Conservation (phyloP, 2,329 filamentous ascomycete species). For the Trichoderma semiorbis region DNA sequence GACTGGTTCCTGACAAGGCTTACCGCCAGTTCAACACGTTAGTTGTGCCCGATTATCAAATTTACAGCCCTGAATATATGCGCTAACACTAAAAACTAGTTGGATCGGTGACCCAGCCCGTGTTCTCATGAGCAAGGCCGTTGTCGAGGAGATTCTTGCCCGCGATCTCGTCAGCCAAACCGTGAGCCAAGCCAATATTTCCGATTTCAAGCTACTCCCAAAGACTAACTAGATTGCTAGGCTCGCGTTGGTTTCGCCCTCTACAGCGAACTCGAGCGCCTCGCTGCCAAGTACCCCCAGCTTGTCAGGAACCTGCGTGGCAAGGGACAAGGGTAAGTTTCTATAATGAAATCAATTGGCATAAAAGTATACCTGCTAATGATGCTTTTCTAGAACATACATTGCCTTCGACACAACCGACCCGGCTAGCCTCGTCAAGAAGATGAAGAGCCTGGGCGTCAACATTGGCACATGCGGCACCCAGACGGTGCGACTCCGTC, state of each 20-base stretch:
- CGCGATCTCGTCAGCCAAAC: slow-evolving; percentile 65
- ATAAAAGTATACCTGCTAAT: background rate
- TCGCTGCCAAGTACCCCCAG: slow-evolving; percentile 63
- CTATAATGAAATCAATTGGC: no score
- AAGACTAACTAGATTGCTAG: slow-evolving; percentile 1
- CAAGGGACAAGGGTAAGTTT: slow-evolving; percentile 58
- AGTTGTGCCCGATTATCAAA: background rate
- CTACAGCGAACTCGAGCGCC: slow-evolving; percentile 59
- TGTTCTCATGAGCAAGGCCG: slow-evolving; percentile 72
- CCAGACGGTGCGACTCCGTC: slow-evolving; percentile 66
- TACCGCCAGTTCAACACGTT: slow-evolving; percentile 80
- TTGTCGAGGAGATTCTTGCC: slow-evolving; percentile 70
- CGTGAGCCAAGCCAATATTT: slow-evolving; percentile 17
- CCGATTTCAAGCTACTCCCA: no score
- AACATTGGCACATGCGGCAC: slow-evolving; percentile 76
- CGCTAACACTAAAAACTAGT: slow-evolving; percentile 14
- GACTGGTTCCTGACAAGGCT: slow-evolving; percentile 72
- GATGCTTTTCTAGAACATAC: slow-evolving; percentile 52
- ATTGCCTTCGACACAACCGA: slow-evolving; percentile 75
- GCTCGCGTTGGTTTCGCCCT: slow-evolving; percentile 66
- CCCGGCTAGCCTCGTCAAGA: slow-evolving; percentile 65
- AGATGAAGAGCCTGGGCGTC: slow-evolving; percentile 68
- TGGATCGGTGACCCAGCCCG: slow-evolving; percentile 83
- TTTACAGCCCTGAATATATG: background rate
- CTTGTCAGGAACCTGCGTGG: slow-evolving; percentile 72